phyloP scores from a whole-genome alignment of 768 basidiomycete species.

The Leccinellum rugosiceps region DNA sequence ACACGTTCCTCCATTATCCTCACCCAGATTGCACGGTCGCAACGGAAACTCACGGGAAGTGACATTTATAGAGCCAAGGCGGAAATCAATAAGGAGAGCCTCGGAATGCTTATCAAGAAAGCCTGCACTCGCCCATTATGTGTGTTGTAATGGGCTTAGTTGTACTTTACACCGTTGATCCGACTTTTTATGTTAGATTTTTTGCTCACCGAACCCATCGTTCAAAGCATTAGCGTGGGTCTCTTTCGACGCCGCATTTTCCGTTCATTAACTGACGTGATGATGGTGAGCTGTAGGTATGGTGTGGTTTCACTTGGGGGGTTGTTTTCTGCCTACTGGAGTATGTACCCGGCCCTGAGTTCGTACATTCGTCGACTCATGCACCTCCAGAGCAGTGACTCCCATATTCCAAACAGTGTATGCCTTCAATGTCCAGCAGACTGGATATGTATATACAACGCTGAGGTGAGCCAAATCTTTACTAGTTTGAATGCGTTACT shows the following conservation, averaged over 20 bases:
- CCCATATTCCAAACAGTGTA: conserved; percentile 56
- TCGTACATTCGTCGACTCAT: not conserved
- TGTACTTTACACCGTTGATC: not conserved
- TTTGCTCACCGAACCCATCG: conserved; percentile 56
- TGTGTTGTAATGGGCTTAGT: conserved; percentile 33
- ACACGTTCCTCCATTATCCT: conserved; percentile 73
- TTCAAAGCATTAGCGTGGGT: conserved; percentile 66
- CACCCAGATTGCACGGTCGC: conserved; percentile 55
- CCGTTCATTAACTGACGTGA: not conserved
- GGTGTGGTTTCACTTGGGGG: conserved; percentile 74
- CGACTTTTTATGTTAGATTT: conserved; percentile 13
- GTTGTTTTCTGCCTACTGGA: conserved; percentile 64
- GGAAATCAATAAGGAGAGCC: conserved; percentile 56
- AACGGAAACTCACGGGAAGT: conserved; percentile 66
- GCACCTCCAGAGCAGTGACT: conserved; percentile 42
- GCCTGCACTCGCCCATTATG: conserved; percentile 69
- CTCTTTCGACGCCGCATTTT: not conserved
- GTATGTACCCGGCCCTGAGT: conserved; percentile 28
- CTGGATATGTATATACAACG: conserved; percentile 55
- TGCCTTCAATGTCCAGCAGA: conserved; percentile 53
- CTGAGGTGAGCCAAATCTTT: conserved; percentile 40
- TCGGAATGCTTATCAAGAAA: conserved; percentile 57
- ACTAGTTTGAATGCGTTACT: not conserved
- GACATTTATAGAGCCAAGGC: conserved; percentile 54
- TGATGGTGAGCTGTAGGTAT: conserved; percentile 39